These are phyloP conservation scores for Fragaria vesca DNA, from an alignment of 306 rosid genomes.

Conservation along the genomic window DNA sequence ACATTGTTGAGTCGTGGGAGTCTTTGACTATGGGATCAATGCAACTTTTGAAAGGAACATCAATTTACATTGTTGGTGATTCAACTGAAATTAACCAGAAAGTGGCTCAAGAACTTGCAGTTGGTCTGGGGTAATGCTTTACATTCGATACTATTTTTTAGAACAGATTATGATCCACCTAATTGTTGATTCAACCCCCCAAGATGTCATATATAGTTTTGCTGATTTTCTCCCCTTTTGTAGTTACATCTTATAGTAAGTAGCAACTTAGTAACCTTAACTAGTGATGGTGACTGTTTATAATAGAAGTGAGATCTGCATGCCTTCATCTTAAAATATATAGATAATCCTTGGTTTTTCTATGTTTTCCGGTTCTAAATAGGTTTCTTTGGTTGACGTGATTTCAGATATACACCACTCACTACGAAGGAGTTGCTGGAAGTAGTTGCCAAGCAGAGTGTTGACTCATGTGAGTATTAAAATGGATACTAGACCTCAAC, in stretches of 20 bases:
- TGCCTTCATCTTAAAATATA: background rate
- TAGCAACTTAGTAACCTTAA: background rate
- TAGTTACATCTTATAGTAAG: background rate
- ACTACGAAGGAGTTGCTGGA: slow-evolving; percentile 78
- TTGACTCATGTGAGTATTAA: slow-evolving; percentile 74
- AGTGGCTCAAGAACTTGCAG: slow-evolving; percentile 88
- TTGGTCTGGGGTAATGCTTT: slow-evolving; percentile 68
- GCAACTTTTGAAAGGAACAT: slow-evolving; percentile 77
- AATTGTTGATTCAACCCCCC: background rate
- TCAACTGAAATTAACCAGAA: slow-evolving; percentile 75
- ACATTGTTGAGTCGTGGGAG: slow-evolving; percentile 82
- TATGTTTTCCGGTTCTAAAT: background rate
- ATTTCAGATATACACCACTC: slow-evolving; percentile 80
- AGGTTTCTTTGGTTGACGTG: slow-evolving; percentile 27
- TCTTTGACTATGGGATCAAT: slow-evolving; percentile 69
- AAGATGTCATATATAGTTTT: background rate
- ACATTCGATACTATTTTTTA: slow-evolving; percentile 12
- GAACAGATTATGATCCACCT: background rate
- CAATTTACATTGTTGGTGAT: slow-evolving; percentile 81
- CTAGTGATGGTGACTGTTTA: background rate
- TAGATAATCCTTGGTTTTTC: slow-evolving; percentile 8
- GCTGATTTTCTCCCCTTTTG: background rate
- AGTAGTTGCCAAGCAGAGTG: slow-evolving; percentile 57
- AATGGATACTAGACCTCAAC: background rate
- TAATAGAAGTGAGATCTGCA: background rate